Evolutionary conservation across 2,329 filamentous ascomycete genomes (phyloP), one percentile per base, ranked within the genome.

Genomic region (Ustulina deusta): DNA sequence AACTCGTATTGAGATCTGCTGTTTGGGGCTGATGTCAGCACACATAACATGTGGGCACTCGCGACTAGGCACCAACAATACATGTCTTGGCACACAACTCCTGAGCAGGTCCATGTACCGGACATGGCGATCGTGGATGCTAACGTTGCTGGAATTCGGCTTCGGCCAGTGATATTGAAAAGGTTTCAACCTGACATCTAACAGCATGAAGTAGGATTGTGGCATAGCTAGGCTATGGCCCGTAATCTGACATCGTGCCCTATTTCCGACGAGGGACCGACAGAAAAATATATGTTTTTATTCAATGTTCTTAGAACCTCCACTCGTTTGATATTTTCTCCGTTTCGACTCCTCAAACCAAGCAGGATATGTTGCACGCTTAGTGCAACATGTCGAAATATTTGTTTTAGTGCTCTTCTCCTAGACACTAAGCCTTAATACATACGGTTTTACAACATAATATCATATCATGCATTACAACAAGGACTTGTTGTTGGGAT

Each of bases 51-150:
- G 60, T 27, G 32, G 52, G 40, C 51, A 49, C 52, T 46, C 15
- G 25, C 20, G 17, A 9, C 29, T 49, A 63, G 61, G 61, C 61
- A 63, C 25, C 61, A 63, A 25, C 61, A 63, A 40, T 63, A 32
- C 42, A 48, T 22, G 22, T 22, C 11, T 7, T 49, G 20, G 29
- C 22, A 9, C 22, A 38, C 22, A 2, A 48, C 10, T 15, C 22
- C 6, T 27, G 6, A 48, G 42, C 3, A 29, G 22, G 38, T 38
- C 40, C 20, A 29, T 34, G 38, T 57, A 40, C 11, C 32, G 36
- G 32, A 15, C 20, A 22, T 56, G 5, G 1, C 20, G 9, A 46
- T 10, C 48, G 15, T 46, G 7, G n/a, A 36, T 36, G 15, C 20
- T 56, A 38, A 52, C 6, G 20, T 36, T 49, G 25, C 13, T 42